Percentiles rank a stretch among this genome's conserved stretches.
Conservation (phyloP, 2,329 filamentous ascomycete species). For the Diplocarpon rosae region DNA sequence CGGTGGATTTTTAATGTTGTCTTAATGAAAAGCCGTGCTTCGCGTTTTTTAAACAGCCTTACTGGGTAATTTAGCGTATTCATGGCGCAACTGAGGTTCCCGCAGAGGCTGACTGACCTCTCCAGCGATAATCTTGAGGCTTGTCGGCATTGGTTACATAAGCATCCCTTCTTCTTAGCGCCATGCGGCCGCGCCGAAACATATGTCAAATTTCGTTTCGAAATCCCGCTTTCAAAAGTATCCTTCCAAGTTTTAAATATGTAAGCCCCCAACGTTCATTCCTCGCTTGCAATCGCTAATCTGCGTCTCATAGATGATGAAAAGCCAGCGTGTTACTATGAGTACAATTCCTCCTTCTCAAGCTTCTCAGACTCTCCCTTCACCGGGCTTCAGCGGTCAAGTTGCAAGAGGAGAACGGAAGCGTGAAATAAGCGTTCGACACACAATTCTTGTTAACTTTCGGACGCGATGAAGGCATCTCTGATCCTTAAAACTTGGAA, state of each 20-base stretch:
- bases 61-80: conserved; percentile 10
- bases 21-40: background rate
- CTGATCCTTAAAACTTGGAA: conserved; percentile 62
- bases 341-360: conserved; percentile 56
- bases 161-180: conserved; percentile 4
- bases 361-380: conserved; percentile 72
- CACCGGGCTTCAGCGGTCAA: conserved; percentile 81
- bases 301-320: conserved; percentile 73
- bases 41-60: conserved; percentile 1
- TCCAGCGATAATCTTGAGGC: background rate
- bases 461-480: conserved; percentile 98
- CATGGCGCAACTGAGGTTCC: conserved; percentile 19
- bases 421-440: conserved; percentile 99
- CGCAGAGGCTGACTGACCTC: no score
- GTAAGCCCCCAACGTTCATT: conserved; percentile 46
- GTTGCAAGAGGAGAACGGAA: conserved; percentile 52
- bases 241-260: conserved; percentile 99
- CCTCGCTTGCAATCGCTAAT: conserved; percentile 25
- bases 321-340: conserved; percentile 96
- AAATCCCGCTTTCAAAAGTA: conserved; percentile 33
- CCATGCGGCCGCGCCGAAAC: background rate
- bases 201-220: background rate
- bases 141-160: background rate
- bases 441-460: conserved; percentile 91
- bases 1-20: background rate